A percentile compares a stretch with the other conserved stretches of the same genome.
phyloP scores from a whole-genome alignment of 2,329 filamentous ascomycete genomes.

The Trichophyton benhamiae region DNA sequence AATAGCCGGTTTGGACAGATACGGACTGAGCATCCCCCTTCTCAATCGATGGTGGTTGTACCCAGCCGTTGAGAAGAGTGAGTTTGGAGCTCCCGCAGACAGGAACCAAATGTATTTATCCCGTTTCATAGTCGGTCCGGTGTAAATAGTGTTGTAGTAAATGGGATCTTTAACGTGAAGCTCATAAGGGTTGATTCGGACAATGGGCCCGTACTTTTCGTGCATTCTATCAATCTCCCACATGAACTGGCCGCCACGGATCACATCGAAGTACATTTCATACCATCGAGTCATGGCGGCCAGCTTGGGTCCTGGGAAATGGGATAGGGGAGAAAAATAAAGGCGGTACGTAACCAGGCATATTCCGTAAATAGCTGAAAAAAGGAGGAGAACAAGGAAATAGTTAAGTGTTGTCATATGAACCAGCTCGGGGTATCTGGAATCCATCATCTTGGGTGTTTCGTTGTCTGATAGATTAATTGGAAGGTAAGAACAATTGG shows the following conservation, averaged over 20 bases:
- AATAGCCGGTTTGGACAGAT: slow-evolving; percentile 16
- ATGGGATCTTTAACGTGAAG: slow-evolving; percentile 14
- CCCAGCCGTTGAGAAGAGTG: slow-evolving; percentile 20
- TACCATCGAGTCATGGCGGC: slow-evolving; percentile 13
- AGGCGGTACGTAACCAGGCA: slow-evolving; percentile 15
- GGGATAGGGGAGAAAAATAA: slow-evolving; percentile 16
- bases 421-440: no score
- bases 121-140: slow-evolving; percentile 8
- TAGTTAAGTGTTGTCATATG: not conserved
- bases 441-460: not conserved
- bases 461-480: not conserved
- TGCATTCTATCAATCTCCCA: slow-evolving; percentile 14
- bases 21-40: slow-evolving; percentile 16
- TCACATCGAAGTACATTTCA: slow-evolving; percentile 17
- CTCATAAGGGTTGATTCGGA: slow-evolving; percentile 17
- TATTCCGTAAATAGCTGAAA: not conserved
- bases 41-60: slow-evolving; percentile 17
- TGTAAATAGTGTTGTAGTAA: slow-evolving; percentile 14
- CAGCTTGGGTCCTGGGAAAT: slow-evolving; percentile 18
- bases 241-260: slow-evolving; percentile 10
- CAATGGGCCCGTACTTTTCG: slow-evolving; percentile 14
- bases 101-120: slow-evolving; percentile 15
- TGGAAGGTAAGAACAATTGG: not conserved
- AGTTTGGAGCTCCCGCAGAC: slow-evolving; percentile 12
- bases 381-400: not conserved